A percentile compares a stretch with the other conserved stretches of the same genome.
Conservation (phyloP, 305 asterid genomes). For the Solanum hybrid region DNA sequence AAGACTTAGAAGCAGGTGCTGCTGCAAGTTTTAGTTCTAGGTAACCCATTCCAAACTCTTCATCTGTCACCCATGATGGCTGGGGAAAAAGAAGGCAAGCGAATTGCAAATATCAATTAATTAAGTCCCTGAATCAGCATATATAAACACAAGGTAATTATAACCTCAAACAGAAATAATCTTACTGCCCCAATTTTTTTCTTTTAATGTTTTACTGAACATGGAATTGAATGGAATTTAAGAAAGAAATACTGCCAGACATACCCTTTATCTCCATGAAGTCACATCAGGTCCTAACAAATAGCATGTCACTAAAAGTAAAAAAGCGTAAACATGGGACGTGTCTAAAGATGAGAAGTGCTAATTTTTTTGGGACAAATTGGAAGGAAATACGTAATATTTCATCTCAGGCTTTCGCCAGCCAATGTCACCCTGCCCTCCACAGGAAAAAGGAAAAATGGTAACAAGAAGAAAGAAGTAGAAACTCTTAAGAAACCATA, state of each 20-base stretch:
- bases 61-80: constrained; percentile 99
- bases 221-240: not conserved
- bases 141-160: not conserved
- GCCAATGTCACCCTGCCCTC: not conserved
- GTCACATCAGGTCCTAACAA: not conserved
- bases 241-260: not conserved
- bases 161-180: not conserved
- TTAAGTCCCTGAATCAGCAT: constrained; percentile 2
- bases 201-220: not conserved
- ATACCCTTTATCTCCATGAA: not conserved
- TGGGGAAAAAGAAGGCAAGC: constrained; percentile 24
- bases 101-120: not conserved
- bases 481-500: not conserved
- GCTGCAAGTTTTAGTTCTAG: constrained; percentile 77
- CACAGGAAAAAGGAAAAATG: not conserved
- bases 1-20: constrained; percentile 51
- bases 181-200: not conserved
- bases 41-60: constrained; percentile 98
- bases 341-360: not conserved
- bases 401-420: not conserved
- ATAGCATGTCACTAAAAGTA: not conserved
- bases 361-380: not conserved
- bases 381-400: not conserved
- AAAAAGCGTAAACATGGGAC: not conserved
- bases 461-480: not conserved